Evolutionary conservation across 768 basidiomycete genomes (phyloP), one percentile per base, ranked within the genome.

Genomic region (Mrakia blollopis): DNA sequence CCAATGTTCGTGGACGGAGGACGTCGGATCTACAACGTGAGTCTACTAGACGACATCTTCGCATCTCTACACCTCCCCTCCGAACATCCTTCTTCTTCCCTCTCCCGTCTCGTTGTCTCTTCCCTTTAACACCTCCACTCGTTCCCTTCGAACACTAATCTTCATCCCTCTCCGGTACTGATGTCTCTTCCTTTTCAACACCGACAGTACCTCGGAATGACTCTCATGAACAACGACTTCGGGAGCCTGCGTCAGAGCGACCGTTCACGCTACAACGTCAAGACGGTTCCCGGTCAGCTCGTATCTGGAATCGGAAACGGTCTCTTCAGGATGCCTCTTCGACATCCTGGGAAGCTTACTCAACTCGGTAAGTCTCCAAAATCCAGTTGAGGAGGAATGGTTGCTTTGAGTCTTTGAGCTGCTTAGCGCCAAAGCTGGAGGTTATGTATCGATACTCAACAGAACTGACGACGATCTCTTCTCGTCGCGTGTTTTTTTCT

Each of bases 1-100:
- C 83, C 82, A 18, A 81, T 84, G n/a, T 83, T 81, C 76, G 82
- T 83, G 8, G 84, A 84, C 73, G 81, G 79, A 3, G 78, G 82
- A 0, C 77, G 82, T 16, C 79, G 77, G 16, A 72, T 84, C 30
- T 83, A 84, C 72, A 78, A 80, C 41, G 65, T 68, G 21, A 68
- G 65, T 44, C n/a, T n/a, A n/a, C n/a, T n/a, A n/a, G n/a, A n/a
- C n/a, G n/a, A n/a, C n/a, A n/a, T n/a, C n/a, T n/a, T n/a, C n/a
- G n/a, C n/a, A n/a, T n/a, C n/a, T n/a, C n/a, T n/a, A n/a, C n/a
- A n/a, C n/a, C n/a, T n/a, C n/a, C n/a, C n/a, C n/a, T n/a, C n/a
- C n/a, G n/a, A n/a, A n/a, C n/a, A n/a, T n/a, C n/a, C n/a, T n/a
- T n/a, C n/a, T n/a, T n/a, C n/a, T n/a, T n/a, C n/a, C n/a, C n/a